Base-by-base conservation (phyloP, 208 protist species). In the Leishmania amazonensis region DNA sequence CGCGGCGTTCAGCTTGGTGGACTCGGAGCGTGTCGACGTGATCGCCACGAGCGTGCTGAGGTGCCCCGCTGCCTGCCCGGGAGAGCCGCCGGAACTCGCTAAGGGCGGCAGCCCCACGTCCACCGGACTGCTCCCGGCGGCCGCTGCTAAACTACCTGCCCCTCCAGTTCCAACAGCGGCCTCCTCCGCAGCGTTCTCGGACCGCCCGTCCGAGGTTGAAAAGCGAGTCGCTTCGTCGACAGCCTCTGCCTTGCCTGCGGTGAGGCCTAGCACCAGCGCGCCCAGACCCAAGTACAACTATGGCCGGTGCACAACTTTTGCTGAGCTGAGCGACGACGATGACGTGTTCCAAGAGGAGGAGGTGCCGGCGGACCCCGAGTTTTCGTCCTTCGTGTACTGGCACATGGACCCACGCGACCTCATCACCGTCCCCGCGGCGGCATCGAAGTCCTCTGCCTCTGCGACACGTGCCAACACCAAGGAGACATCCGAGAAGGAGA, bases 361-460 rank as follows among this genome's bases (percentile, higher is more conserved):
- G 65, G 73, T 90, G 35, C 75, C 78, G 31, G 77, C 88, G 17
- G 92, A 96, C 67, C 65, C 85, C 3, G 94, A 98, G 21, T 98
- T 94, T 81, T 82, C 89, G 76, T 88, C 86, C 2, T 97, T 89
- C 76, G 88, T 90, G 47, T 97, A 91, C 79, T 98, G 95, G 95
- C 89, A 90, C 78, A 79, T 95, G 38, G 87, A 89, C 75, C 95
- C 94, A 45, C n/a, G 54, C 0, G 88, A 89, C 70, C 60, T 96
- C 21, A 83, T 94, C 49, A 54, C 60, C 6, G 57, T 64, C 1
- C 9, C 78, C 3, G 57, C 71, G 78, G 51, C 73, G 24, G 62
- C 15, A 45, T 28, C 74, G 11, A 28, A 15, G 40, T 47, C 68
- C 4, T 51, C 68, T 73, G 42, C 2, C 68, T 21, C 68, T 42